phyloP scores from a whole-genome alignment of 2,329 filamentous ascomycete genomes.

The Penicillium aurantiogriseum region DNA sequence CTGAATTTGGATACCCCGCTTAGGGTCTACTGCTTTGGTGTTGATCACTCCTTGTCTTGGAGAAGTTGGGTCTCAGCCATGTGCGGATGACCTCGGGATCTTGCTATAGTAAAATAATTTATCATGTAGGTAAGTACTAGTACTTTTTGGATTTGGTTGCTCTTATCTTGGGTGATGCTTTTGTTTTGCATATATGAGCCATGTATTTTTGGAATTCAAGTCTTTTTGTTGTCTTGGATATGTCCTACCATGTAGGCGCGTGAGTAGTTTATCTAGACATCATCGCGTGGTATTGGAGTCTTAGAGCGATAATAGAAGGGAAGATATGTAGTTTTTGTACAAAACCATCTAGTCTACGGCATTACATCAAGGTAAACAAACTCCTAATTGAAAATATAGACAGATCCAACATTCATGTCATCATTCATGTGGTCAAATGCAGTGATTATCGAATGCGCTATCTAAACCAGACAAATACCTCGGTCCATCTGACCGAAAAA shows the following conservation, averaged over 20 bases:
- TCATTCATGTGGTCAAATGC: conserved; percentile 8
- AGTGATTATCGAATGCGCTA: conserved; percentile 4
- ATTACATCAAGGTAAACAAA: not conserved
- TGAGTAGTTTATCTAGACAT: not conserved
- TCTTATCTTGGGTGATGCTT: not conserved
- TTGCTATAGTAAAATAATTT: not conserved
- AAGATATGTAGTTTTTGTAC: not conserved
- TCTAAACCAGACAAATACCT: not conserved
- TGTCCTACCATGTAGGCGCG: not conserved
- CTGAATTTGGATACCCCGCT: not conserved
- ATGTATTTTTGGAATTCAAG: not conserved
- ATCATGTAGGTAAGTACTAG: not conserved
- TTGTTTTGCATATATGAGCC: not conserved
- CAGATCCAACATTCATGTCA: not conserved
- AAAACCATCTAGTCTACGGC: not conserved
- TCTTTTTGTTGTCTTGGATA: not conserved
- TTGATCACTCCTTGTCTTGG: conserved; percentile 1
- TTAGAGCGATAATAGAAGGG: not conserved
- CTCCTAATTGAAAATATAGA: not conserved
- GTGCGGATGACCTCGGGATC: not conserved
- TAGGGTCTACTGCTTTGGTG: not conserved
- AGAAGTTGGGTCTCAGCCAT: not conserved
- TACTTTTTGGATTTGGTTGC: not conserved
- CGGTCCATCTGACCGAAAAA: not conserved
- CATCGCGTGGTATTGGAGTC: not conserved